Evolutionary conservation across 2,329 filamentous ascomycete species (phyloP).

Genomic region (Ophiostoma angusticollis): DNA sequence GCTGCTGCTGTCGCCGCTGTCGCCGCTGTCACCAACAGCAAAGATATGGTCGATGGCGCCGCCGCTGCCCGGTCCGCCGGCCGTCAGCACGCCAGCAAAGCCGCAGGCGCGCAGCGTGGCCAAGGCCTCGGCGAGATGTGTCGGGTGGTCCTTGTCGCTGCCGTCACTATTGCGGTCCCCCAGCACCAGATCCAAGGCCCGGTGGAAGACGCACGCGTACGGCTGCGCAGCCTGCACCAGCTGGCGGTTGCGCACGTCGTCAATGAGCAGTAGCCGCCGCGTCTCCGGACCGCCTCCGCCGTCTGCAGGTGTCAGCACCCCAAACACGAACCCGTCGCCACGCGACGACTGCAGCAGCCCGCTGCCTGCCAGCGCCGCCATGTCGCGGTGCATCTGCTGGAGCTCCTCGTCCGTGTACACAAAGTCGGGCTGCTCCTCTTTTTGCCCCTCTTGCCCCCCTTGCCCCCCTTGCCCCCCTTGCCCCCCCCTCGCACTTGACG

Average conservation of each 20-base stretch:
- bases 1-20: too few relatives aligned
- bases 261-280: slow-evolving; percentile 19
- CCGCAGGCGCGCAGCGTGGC: slow-evolving; percentile 27
- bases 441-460: too few relatives aligned
- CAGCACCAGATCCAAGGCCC: slow-evolving; percentile 40
- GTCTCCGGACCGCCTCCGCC: not conserved
- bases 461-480: too few relatives aligned
- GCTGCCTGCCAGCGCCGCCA: slow-evolving; percentile 25
- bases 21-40: too few relatives aligned
- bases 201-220: slow-evolving; percentile 38
- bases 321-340: slow-evolving; percentile 47
- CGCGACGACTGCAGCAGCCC: slow-evolving; percentile 25
- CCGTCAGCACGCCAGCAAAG: slow-evolving; percentile 39
- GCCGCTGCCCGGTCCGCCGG: slow-evolving; percentile 34
- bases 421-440: slow-evolving; percentile 36
- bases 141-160: slow-evolving; percentile 5
- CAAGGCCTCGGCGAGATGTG: slow-evolving; percentile 20
- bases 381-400: slow-evolving; percentile 27
- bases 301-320: too few relatives aligned
- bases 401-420: slow-evolving; percentile 34
- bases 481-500: too few relatives aligned
- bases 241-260: slow-evolving; percentile 25
- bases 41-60: slow-evolving; percentile 25
- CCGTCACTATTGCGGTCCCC: not conserved
- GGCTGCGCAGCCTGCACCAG: slow-evolving; percentile 31